Percentiles rank a stretch among this genome's conserved stretches.
These are phyloP conservation scores for Hypholoma fasciculare DNA, from an alignment of 768 basidiomycete species.

Conservation along the genomic window DNA sequence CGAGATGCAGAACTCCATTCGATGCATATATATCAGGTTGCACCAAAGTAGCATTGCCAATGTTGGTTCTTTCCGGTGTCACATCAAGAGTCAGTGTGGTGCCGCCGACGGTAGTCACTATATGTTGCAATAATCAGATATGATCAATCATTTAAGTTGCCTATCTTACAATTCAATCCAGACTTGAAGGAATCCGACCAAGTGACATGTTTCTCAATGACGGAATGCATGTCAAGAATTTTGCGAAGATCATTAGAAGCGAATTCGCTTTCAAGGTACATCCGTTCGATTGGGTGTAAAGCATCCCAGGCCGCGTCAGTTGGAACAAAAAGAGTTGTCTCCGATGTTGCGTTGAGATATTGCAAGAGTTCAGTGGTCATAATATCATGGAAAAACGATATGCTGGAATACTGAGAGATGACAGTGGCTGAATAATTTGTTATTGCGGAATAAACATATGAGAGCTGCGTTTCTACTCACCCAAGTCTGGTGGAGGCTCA, in stretches of 20 bases:
- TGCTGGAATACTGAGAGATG: constrained; percentile 53
- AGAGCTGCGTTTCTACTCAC: constrained; percentile 41
- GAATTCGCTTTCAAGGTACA: constrained; percentile 89
- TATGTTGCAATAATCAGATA: constrained; percentile 11
- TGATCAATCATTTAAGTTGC: neutral
- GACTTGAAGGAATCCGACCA: constrained; percentile 67
- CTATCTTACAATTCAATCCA: constrained; percentile 51
- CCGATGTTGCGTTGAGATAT: constrained; percentile 64
- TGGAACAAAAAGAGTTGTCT: constrained; percentile 89
- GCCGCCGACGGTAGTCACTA: constrained; percentile 75
- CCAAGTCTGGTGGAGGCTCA: constrained; percentile 69
- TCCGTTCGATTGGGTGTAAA: constrained; percentile 73
- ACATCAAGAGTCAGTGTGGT: constrained; percentile 59
- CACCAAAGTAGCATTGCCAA: constrained; percentile 61
- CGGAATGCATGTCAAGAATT: constrained; percentile 80
- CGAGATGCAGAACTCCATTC: constrained; percentile 92
- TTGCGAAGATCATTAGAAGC: constrained; percentile 76
- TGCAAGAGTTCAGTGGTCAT: constrained; percentile 58
- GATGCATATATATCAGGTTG: constrained; percentile 89
- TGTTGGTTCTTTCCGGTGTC: constrained; percentile 50
- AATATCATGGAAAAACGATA: constrained; percentile 77
- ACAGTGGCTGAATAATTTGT: constrained; percentile 50
- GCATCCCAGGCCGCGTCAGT: constrained; percentile 81
- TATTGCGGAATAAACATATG: neutral
- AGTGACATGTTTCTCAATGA: constrained; percentile 54